Base-by-base conservation (phyloP, 2,329 filamentous ascomycete species). In the Neonectria punicea region DNA sequence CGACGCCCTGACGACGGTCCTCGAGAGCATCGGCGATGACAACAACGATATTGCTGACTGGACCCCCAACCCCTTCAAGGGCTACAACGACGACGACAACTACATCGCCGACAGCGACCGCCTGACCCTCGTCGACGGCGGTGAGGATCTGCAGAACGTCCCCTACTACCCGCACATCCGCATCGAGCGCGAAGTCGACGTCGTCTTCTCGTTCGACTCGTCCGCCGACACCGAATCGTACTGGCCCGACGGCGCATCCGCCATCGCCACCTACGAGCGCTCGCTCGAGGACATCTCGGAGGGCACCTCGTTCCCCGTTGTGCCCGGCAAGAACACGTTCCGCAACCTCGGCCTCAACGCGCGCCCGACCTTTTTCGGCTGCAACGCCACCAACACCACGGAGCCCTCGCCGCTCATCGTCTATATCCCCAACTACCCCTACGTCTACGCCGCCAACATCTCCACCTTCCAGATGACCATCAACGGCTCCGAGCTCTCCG, bases 371-470 rank as follows among this genome's bases (percentile, higher is more conserved):
- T 91, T 91, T 75, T 91, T 91, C 76, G 89, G 89, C 70, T 91
- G 89, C 79, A 79, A 89, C 86, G 81, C 87, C 2, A 71, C 73
- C 68, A 83, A 84, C 70, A 85, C 88, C 34, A 86, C 87, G 0
- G 77, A 81, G 56, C 78, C 78, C 9, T 80, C 86, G 0, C 93
- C 94, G 0, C 80, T 97, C 1, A 83, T 97, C 67, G 92, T 97
- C 68, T 99, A 99, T 82, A 79, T 98, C 50, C 93, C 96, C 72
- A 81, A 81, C 78, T 85, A 90, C 22, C 94, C 94, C 1, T 97
- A 97, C 80, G 86, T 90, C 51, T 87, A 87, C 76, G 80, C 85
- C 69, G 92, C 90, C 78, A 98, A 98, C 82, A 86, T 91, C 7
- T 92, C 91, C 2, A 98, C 95, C 53, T 95, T 92, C 77, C 84